Evolutionary conservation across 352 stramenopile species (phyloP), one percentile per base, ranked within the genome.

Genomic region (Aphanomyces euteiches): DNA sequence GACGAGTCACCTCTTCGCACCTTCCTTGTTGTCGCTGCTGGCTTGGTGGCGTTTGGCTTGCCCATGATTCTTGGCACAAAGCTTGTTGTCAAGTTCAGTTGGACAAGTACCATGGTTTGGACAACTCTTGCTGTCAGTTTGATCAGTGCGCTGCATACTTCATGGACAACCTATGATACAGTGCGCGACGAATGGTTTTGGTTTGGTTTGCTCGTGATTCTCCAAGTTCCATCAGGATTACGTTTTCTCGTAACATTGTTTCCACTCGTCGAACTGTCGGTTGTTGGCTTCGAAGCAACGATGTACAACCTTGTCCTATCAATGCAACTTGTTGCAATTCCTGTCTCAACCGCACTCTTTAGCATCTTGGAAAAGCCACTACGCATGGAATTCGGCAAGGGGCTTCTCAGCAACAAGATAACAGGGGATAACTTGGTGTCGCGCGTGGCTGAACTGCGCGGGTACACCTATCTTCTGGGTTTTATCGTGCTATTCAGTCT

Each of bases 401-500:
- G 1, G 54, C n/a, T 61, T 37, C 17, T 40, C n/a, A 5, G 12
- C 19, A 13, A 61, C 6, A 7, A 12, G 1, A 13, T 37, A 3
- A 43, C 21, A 12, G 34, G 4, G 1, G 36, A 3, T 19, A 3
- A 37, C 0, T 17, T 39, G 17, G 15, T 45, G 36, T 40, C 28
- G 7, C 13, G 36, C 10, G n/a, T 63, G 10, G 48, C 40, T 17
- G 36, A 70, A 5, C 6, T 70, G n/a, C 13, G n/a, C 7, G 37
- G 47, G 34, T 58, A 28, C 8, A 19, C 21, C 21, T n/a, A 36
- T 7, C 47, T 70, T 17, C 12, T 8, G 5, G 40, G 64, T 15
- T 70, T 70, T 63, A 34, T 21, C n/a, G 47, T 36, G n/a, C 5
- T 70, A 8, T 10, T 70, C 3, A 70, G 64, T 53, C 64, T 70